Evolutionary conservation across 1,284 basidiomycete species (phyloP).

Genomic region (Moesziomyces aphidis): DNA sequence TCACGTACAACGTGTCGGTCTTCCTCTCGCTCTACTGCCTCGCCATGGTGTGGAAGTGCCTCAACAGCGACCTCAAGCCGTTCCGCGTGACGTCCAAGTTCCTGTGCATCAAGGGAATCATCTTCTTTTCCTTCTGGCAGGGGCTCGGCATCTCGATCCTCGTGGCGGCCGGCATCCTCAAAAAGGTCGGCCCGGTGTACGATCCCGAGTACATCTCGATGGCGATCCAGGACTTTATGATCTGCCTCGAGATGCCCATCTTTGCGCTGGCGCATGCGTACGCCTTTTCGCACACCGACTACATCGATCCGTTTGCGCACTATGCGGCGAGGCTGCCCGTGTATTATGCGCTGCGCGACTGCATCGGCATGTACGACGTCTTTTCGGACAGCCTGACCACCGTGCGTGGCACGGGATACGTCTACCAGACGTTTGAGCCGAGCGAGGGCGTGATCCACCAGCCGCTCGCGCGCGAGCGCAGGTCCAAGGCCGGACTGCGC

Average conservation of each 20-base stretch:
- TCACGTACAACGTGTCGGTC: slow-evolving; percentile 75
- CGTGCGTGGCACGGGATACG: slow-evolving; percentile 87
- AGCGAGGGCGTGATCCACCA: slow-evolving; percentile 89
- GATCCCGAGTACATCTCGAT: slow-evolving; percentile 75
- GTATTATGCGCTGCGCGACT: slow-evolving; percentile 81
- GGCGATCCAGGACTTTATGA: slow-evolving; percentile 69
- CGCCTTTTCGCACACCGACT: slow-evolving; percentile 74
- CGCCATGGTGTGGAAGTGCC: slow-evolving; percentile 65
- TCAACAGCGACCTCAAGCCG: slow-evolving; percentile 58
- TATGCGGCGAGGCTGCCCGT: slow-evolving; percentile 61
- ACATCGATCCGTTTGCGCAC: slow-evolving; percentile 52
- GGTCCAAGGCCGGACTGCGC: slow-evolving; percentile 75
- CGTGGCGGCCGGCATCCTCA: slow-evolving; percentile 83
- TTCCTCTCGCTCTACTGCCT: slow-evolving; percentile 70
- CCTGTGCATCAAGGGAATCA: slow-evolving; percentile 90
- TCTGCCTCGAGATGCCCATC: slow-evolving; percentile 97
- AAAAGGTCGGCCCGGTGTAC: slow-evolving; percentile 78
- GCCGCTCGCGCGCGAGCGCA: slow-evolving; percentile 45
- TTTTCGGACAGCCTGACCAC: slow-evolving; percentile 86
- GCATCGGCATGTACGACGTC: slow-evolving; percentile 81
- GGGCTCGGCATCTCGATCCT: slow-evolving; percentile 83
- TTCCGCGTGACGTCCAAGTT: slow-evolving; percentile 72
- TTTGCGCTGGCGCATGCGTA: slow-evolving; percentile 94
- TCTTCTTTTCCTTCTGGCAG: slow-evolving; percentile 99
- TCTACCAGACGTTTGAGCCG: slow-evolving; percentile 94